phyloP scores from a whole-genome alignment of 768 basidiomycete species.

The Rhodotorula kratochvilovae region DNA sequence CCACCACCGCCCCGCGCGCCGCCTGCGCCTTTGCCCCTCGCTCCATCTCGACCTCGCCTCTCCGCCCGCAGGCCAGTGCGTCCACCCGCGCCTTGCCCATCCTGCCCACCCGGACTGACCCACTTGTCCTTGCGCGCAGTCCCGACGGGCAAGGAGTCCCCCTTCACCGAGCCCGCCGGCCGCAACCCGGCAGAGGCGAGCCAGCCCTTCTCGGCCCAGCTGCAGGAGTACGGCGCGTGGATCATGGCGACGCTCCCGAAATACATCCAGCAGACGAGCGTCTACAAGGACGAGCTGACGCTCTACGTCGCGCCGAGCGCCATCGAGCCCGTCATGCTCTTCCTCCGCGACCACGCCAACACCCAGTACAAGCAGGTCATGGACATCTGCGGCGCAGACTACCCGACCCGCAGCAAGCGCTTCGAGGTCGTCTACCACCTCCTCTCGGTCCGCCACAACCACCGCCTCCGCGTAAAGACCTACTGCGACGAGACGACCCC shows the following conservation, averaged over 20 bases:
- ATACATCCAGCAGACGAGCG: conserved; percentile 95
- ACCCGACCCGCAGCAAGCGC: conserved; percentile 82
- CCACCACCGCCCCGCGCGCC: conserved; percentile 1
- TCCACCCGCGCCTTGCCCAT: neutral
- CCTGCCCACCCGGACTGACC: too few species aligned
- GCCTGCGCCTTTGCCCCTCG: conserved; percentile 6
- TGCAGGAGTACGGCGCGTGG: conserved; percentile 91
- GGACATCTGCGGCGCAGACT: conserved; percentile 94
- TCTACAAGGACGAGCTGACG: conserved; percentile 90
- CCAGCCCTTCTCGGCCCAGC: conserved; percentile 65
- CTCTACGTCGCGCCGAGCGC: conserved; percentile 79
- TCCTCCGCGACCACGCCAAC: conserved; percentile 90
- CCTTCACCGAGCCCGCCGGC: conserved; percentile 84
- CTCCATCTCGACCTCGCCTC: conserved; percentile 18
- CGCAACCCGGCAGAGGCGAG: conserved; percentile 75
- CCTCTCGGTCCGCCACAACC: conserved; percentile 69
- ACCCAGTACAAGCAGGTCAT: conserved; percentile 88
- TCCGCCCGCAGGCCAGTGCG: conserved; percentile 15
- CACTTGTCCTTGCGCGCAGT: conserved; percentile 3
- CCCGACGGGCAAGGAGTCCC: conserved; percentile 51
- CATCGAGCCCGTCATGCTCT: conserved; percentile 77
- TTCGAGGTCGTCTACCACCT: conserved; percentile 98
- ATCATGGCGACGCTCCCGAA: conserved; percentile 89
- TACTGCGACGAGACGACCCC: conserved; percentile 89
- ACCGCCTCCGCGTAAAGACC: conserved; percentile 91